phyloP scores from a whole-genome alignment of 2,329 filamentous ascomycete genomes.

The Colletotrichum gigasporum region DNA sequence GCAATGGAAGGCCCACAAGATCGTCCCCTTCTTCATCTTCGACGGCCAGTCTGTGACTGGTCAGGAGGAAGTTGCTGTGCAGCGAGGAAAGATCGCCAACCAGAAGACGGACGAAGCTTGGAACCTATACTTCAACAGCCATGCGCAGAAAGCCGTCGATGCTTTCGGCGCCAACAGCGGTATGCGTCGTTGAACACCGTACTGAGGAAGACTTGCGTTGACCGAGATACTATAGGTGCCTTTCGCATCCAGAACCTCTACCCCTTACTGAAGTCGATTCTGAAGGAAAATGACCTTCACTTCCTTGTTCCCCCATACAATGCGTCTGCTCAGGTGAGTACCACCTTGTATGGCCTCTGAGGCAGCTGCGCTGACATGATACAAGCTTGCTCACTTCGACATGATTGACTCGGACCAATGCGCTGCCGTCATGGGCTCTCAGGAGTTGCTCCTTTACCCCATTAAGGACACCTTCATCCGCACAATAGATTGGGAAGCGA shows the following conservation, averaged over 20 bases:
- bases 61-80: conserved; percentile 75
- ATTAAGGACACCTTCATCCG: conserved; percentile 79
- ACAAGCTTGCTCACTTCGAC: conserved; percentile 81
- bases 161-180: conserved; percentile 85
- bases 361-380: conserved; percentile 39
- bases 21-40: conserved; percentile 90
- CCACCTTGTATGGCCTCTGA: not conserved
- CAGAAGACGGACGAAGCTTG: conserved; percentile 82
- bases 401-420: conserved; percentile 72
- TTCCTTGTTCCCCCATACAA: conserved; percentile 89
- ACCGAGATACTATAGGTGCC: conserved; percentile 63
- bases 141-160: conserved; percentile 81
- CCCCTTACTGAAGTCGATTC: conserved; percentile 78
- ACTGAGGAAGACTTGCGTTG: not conserved
- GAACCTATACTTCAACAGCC: conserved; percentile 83
- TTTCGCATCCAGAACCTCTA: conserved; percentile 78
- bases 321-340: conserved; percentile 81
- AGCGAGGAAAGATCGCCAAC: conserved; percentile 72
- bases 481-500: conserved; percentile 73
- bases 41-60: conserved; percentile 85
- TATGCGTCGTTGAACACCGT: conserved; percentile 49
- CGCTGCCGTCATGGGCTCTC: conserved; percentile 83
- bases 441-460: conserved; percentile 87
- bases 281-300: conserved; percentile 74
- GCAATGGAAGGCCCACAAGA: conserved; percentile 73